Evolutionary conservation across 116 monocot species (phyloP), one percentile per base, ranked within the genome.

Genomic region (Zostera marina): DNA sequence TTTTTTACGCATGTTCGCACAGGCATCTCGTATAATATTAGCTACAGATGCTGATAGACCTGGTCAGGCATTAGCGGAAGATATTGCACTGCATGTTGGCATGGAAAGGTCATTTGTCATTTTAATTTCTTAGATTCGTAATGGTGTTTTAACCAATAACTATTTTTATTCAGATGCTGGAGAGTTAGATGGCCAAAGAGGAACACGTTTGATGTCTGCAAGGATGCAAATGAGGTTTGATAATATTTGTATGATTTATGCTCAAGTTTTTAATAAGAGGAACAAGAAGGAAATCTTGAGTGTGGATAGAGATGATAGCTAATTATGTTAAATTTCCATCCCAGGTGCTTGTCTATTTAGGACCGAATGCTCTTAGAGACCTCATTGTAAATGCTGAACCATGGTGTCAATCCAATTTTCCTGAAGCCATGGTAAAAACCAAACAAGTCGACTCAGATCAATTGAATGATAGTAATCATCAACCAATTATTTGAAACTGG

Each of bases 211-310:
- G 76, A 82, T 47, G 59, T 60, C 62, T 94, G 76, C 70, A 94
- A 85, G 63, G 89, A 88, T 78, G 94, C 88, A 56, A 94, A 94
- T 76, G 88, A 94, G 94, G 94, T 92, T 9, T 4, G 46, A n/a
- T 47, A 25, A 15, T 9, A 46, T 25, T 61, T 61, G 22, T 4
- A 25, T 54, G 59, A 41, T 59, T 43, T 59, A 13, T 38, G 11
- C 4, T 40, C 15, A 59, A 11, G 15, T 11, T 19, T 42, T 10
- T n/a, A 4, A 59, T 19, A 19, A 40, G 32, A 56, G 9, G 8
- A 49, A 49, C 5, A 2, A 15, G 45, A 11, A 45, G 53, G 39
- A 32, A 56, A 15, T 4, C 32, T 17, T 32, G 0, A 32, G 5
- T 32, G 32, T 32, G 32, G 17, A 55, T 10, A 32, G 14, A 11